Base-by-base conservation (phyloP, 768 basidiomycete genomes). In the Sarcomyxa edulis region DNA sequence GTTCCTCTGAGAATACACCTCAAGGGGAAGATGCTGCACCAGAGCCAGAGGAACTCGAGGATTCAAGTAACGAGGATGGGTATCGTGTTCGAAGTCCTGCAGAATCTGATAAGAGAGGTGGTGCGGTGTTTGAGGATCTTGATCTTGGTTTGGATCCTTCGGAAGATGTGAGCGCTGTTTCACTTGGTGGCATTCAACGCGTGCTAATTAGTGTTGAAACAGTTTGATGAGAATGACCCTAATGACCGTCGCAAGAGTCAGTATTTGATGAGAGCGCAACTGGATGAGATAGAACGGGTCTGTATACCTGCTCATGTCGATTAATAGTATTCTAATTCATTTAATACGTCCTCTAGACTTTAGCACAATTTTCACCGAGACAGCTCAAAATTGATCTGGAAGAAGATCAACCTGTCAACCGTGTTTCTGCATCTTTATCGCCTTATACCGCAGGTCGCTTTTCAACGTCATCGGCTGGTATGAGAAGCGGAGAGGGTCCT, bases 231-330 rank as follows among this genome's bases (percentile, higher is more conserved):
- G 31, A 65, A 76, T 47, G 86, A 87, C 49, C 81, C 82, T 30
- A 68, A 86, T 50, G 86, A 87, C 58, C 72, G 75, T 42, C 72
- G 85, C 28, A 74, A 72, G 51, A 89, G 85, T 54, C 87, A 89
- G 48, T 72, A 78, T 47, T 59, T 82, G 29, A 77, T 90, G 78
- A 78, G 69, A 48, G 78, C 80, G 12, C 74, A 83, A 54, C 61
- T 91, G 16, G 88, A 91, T 52, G 82, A 84, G 57, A 83, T 91
- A 32, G 87, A 91, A 53, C 72, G 72, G 68, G 85, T 67, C 44
- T 6, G 50, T 50, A 21, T 20, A 25, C 20, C 6, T 12, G n/a
- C 14, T 18, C 28, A n/a, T 32, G 8, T 33, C 23, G 6, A 6
- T 19, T 27, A 18, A 27, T 33, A 25, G 5, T 9, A 16, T 45